Percentiles rank a stretch among this genome's conserved stretches.
Evolutionary conservation across 306 rosid genomes (phyloP).

Genomic region (Acacia confusa): DNA sequence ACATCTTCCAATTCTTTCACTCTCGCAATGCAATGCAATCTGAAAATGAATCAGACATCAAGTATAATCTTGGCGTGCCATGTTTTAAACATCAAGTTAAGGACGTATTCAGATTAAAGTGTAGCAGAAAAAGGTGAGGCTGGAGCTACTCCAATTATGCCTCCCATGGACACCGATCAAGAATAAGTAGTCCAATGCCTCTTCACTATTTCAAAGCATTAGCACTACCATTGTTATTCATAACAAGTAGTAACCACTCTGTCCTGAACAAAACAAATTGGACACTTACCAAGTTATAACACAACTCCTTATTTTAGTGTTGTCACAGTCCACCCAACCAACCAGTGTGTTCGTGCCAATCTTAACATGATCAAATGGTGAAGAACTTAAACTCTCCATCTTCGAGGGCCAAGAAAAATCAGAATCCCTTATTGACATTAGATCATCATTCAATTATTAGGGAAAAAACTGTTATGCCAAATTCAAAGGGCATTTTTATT

Average conservation of each 20-base stretch:
- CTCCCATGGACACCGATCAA: background rate
- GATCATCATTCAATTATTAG: background rate
- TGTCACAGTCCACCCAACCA: conserved; percentile 10
- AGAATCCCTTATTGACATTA: background rate
- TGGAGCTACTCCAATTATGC: conserved; percentile 31
- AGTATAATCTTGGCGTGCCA: background rate
- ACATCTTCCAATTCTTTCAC: too few species aligned
- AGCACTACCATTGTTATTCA: too few species aligned
- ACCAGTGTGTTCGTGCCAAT: background rate
- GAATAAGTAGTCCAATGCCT: conserved; percentile 32
- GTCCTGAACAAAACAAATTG: too few species aligned
- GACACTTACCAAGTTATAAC: too few species aligned
- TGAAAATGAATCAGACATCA: background rate
- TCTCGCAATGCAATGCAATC: background rate
- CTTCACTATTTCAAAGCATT: background rate
- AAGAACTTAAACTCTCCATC: background rate
- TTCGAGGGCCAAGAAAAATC: background rate
- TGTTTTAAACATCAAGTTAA: too few species aligned
- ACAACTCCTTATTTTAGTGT: too few species aligned
- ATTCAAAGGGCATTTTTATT: too few species aligned
- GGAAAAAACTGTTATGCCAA: background rate
- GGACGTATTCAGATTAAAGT: background rate
- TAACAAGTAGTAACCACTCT: too few species aligned
- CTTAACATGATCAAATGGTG: background rate
- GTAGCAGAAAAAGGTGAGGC: conserved; percentile 9